phyloP scores from a whole-genome alignment of 129 eudicot species.

The Centrapalus pauciflorus region DNA sequence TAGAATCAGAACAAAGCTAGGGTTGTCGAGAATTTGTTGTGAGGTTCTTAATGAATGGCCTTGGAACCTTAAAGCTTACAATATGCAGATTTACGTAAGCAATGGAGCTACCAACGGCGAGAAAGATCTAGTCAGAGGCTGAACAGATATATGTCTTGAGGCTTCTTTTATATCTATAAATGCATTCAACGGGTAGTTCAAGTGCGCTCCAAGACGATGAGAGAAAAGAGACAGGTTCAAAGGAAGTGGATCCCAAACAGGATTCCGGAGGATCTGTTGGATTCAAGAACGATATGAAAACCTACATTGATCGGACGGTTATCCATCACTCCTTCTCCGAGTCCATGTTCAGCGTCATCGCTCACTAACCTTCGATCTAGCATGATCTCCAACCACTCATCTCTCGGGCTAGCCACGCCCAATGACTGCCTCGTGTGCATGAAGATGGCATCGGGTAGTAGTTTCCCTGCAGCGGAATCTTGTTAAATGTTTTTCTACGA shows the following conservation, averaged over 20 bases:
- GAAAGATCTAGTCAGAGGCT: constrained; percentile 84
- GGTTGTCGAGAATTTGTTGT: constrained; percentile 55
- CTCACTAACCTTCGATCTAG: constrained; percentile 77
- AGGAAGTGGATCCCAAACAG: constrained; percentile 37
- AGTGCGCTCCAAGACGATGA: constrained; percentile 78
- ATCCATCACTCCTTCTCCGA: constrained; percentile 98
- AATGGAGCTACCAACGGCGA: constrained; percentile 75
- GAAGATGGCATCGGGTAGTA: constrained; percentile 98
- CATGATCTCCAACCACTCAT: constrained; percentile 92
- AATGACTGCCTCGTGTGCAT: constrained; percentile 84
- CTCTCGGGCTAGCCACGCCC: constrained; percentile 86
- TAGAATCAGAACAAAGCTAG: constrained; percentile 45
- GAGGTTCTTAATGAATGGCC: constrained; percentile 59
- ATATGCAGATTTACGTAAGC: constrained; percentile 87
- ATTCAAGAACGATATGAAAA: constrained; percentile 70
- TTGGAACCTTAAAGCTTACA: constrained; percentile 82
- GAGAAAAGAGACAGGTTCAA: constrained; percentile 84
- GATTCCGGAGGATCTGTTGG: constrained; percentile 56
- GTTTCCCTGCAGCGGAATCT: constrained; percentile 92
- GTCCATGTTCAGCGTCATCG: constrained; percentile 97
- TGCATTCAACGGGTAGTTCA: constrained; percentile 74
- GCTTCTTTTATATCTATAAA: constrained; percentile 71
- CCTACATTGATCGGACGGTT: constrained; percentile 77
- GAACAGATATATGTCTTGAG: constrained; percentile 66
- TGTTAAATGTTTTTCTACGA: constrained; percentile 91